Conservation (phyloP, 2,329 filamentous ascomycete genomes). For the Fusarium siculi region DNA sequence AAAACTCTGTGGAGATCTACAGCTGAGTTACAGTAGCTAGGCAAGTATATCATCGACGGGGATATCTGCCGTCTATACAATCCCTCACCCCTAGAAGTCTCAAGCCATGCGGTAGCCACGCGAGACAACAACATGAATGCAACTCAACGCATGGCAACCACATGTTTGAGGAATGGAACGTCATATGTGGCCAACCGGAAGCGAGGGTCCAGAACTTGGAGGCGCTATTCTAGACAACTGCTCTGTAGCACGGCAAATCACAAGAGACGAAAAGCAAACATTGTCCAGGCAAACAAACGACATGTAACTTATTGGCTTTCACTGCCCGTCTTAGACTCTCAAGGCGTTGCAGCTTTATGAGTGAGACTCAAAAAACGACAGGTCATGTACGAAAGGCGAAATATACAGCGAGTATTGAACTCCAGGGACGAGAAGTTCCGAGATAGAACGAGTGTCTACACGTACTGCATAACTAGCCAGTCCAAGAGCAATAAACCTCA, state of each 20-base stretch:
- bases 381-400: neutral
- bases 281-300: neutral
- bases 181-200: constrained; percentile 33
- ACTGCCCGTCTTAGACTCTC: neutral
- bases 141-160: constrained; percentile 28
- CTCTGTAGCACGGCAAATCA: neutral
- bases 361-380: neutral
- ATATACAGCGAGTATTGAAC: neutral
- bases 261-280: neutral
- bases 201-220: constrained; percentile 13
- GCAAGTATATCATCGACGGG: neutral
- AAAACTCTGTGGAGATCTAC: neutral
- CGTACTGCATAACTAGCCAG: neutral
- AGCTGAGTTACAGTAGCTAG: neutral
- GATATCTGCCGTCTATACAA: neutral
- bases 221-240: constrained; percentile 14
- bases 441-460: neutral
- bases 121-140: constrained; percentile 13
- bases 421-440: constrained; percentile 21
- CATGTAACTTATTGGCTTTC: neutral
- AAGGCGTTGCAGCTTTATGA: neutral
- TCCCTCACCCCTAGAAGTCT: neutral
- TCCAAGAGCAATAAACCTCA: neutral
- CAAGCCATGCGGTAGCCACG: constrained; percentile 9
- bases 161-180: constrained; percentile 18